phyloP scores from a whole-genome alignment of 306 rosid species.

The Biancaea sappan region DNA sequence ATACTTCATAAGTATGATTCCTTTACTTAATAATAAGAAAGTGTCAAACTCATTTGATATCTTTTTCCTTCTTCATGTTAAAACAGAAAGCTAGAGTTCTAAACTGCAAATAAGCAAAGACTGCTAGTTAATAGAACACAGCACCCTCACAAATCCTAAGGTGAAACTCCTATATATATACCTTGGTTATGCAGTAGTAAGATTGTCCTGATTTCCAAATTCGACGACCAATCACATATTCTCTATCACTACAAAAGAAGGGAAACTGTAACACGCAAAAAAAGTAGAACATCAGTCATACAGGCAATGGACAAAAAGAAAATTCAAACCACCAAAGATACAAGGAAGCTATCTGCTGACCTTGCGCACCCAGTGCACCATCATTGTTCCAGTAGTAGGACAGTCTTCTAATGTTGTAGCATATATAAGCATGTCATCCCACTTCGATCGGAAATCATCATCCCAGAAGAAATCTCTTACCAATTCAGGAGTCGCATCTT shows the following conservation, averaged over 20 bases:
- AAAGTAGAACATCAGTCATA: constrained; percentile 26
- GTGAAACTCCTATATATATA: constrained; percentile 19
- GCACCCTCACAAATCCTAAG: neutral
- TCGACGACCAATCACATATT: constrained; percentile 67
- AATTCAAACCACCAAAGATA: constrained; percentile 10
- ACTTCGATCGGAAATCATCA: constrained; percentile 47
- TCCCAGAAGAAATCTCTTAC: constrained; percentile 69
- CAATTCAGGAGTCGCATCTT: constrained; percentile 52
- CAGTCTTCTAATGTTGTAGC: constrained; percentile 47
- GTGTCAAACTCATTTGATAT: neutral
- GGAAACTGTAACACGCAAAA: constrained; percentile 59
- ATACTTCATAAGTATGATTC: neutral
- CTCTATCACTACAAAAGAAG: constrained; percentile 69
- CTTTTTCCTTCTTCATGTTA: neutral
- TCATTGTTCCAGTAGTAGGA: constrained; percentile 48
- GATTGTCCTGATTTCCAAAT: constrained; percentile 56
- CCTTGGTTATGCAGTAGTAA: constrained; percentile 71
- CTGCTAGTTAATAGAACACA: neutral
- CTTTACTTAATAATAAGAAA: neutral
- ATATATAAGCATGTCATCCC: constrained; percentile 61
- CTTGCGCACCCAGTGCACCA: constrained; percentile 66
- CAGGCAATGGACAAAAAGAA: neutral
- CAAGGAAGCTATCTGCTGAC: constrained; percentile 24
- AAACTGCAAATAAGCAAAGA: neutral
- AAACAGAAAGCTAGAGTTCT: neutral